Percentiles rank a stretch among this genome's conserved stretches.
phyloP scores from a whole-genome alignment of 73 alveolate species.

The Uronychia setigera region DNA sequence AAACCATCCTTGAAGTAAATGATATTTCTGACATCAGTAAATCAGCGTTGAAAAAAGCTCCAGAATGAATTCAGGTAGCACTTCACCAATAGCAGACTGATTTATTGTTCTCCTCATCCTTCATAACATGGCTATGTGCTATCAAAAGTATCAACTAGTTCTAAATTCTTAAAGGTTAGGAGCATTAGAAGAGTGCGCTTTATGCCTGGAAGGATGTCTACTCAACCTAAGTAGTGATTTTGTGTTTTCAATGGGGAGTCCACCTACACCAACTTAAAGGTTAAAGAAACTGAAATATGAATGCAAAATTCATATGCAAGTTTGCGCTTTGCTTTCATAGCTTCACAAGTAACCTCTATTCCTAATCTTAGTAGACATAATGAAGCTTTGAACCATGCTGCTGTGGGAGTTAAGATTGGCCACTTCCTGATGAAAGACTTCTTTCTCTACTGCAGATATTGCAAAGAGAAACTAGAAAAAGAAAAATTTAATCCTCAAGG shows the following conservation, averaged over 20 bases:
- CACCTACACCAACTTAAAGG: conserved; percentile 28
- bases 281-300: conserved; percentile 38
- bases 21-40: conserved; percentile 1
- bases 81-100: conserved; percentile 15
- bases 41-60: neutral
- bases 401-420: conserved; percentile 33
- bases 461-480: neutral
- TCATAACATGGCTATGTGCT: conserved; percentile 62
- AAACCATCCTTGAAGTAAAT: conserved; percentile 57
- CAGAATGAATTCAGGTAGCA: neutral
- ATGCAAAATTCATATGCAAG: conserved; percentile 58
- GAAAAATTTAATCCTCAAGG: conserved; percentile 5
- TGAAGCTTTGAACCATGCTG: conserved; percentile 60
- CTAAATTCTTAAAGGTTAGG: conserved; percentile 28
- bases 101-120: conserved; percentile 41
- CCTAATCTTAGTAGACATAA: conserved; percentile 26
- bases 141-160: conserved; percentile 33
- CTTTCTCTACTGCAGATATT: neutral
- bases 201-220: conserved; percentile 47
- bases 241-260: conserved; percentile 33
- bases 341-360: conserved; percentile 15
- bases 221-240: conserved; percentile 4
- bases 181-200: conserved; percentile 49
- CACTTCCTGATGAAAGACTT: conserved; percentile 52
- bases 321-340: conserved; percentile 62